Conservation (phyloP, 2,329 filamentous ascomycete species). For the Trichoderma gracile region DNA sequence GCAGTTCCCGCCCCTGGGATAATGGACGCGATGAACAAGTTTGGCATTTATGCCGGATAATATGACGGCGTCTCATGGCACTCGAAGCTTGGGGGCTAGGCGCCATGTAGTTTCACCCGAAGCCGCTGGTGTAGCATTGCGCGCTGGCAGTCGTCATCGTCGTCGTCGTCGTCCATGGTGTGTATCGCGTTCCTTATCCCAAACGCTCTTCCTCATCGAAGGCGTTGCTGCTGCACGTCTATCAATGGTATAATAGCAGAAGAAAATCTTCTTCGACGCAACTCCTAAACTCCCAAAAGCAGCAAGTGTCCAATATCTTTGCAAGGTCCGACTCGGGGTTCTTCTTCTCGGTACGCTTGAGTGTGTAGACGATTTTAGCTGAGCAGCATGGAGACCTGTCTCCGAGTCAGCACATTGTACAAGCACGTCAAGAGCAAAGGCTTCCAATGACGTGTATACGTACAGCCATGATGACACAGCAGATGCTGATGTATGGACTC, state of each 20-base stretch:
- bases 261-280: not conserved
- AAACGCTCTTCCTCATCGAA: not conserved
- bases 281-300: not conserved
- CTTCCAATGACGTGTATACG: slow-evolving; percentile 30
- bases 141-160: not conserved
- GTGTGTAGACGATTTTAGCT: slow-evolving; percentile 36
- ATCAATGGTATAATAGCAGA: not conserved
- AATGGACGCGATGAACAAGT: not conserved
- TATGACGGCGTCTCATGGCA: not conserved
- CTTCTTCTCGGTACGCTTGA: not conserved
- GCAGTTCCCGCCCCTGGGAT: not conserved
- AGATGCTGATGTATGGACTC: slow-evolving; percentile 93
- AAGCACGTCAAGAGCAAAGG: not conserved
- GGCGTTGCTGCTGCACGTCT: not conserved
- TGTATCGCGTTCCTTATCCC: too few species aligned
- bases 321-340: not conserved
- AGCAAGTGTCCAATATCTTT: not conserved
- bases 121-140: not conserved
- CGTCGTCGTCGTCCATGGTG: not conserved
- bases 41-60: not conserved
- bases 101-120: not conserved
- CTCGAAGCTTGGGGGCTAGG: not conserved
- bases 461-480: slow-evolving; percentile 93
- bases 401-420: not conserved
- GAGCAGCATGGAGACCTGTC: slow-evolving; percentile 41